These are phyloP conservation scores for Hypoxylon crocopeplum DNA, from an alignment of 495 filamentous ascomycete species.

Conservation along the genomic window DNA sequence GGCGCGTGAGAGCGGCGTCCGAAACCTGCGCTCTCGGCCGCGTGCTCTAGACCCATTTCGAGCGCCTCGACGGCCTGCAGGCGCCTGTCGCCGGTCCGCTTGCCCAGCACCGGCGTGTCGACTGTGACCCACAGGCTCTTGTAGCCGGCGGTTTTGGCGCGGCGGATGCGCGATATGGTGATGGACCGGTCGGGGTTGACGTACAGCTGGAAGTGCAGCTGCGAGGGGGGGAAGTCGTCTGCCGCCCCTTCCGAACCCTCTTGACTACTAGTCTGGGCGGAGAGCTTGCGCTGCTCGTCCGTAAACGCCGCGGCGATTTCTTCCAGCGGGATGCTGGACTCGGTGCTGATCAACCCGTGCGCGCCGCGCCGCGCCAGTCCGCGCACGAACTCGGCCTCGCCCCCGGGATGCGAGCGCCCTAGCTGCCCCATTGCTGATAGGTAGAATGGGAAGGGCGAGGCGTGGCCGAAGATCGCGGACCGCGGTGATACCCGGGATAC, in stretches of 20 bases:
- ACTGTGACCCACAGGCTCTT: conserved; percentile 66
- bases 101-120: conserved; percentile 66
- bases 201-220: conserved; percentile 68
- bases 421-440: conserved; percentile 81
- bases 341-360: conserved; percentile 53
- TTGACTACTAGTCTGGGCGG: too few species aligned
- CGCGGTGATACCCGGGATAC: conserved; percentile 74
- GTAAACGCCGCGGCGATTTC: conserved; percentile 43
- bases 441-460: conserved; percentile 77
- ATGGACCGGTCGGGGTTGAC: conserved; percentile 67
- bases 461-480: conserved; percentile 78
- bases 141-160: conserved; percentile 66
- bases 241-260: too few species aligned
- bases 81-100: conserved; percentile 60
- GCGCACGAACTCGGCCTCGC: conserved; percentile 73
- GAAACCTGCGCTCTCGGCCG: conserved; percentile 33
- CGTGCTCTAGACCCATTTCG: conserved; percentile 40
- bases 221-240: conserved; percentile 55
- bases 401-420: conserved; percentile 67
- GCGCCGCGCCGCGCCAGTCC: conserved; percentile 32
- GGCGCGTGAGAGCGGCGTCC: conserved; percentile 37
- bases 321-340: conserved; percentile 47
- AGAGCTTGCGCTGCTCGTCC: conserved; percentile 31
- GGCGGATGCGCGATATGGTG: conserved; percentile 65
- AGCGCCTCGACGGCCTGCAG: conserved; percentile 58